phyloP scores from a whole-genome alignment of 1,284 basidiomycete species.

The Ganoderma sinense region DNA sequence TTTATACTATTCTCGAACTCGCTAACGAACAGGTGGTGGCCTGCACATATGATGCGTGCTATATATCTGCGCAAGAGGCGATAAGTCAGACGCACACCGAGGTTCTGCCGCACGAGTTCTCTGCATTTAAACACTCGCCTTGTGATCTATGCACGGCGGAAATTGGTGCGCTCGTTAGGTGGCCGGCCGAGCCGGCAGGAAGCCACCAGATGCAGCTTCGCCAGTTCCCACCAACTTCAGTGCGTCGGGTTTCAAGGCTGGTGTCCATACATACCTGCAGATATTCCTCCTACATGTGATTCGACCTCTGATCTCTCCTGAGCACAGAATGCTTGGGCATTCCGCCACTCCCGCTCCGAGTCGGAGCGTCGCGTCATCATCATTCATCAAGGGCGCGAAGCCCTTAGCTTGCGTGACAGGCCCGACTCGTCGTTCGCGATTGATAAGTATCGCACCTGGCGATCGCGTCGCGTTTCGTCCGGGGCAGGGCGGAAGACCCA shows the following conservation, averaged over 20 bases:
- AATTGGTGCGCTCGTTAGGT: not conserved
- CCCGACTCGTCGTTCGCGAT: conserved; percentile 2
- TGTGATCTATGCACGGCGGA: conserved; percentile 1
- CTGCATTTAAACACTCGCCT: not conserved
- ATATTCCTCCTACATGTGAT: not conserved
- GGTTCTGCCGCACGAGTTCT: conserved; percentile 10
- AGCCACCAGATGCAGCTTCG: not conserved
- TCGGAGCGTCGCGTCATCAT: conserved; percentile 20
- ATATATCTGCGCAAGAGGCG: not conserved
- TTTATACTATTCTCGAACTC: not conserved
- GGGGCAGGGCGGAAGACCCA: not conserved
- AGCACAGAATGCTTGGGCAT: not conserved
- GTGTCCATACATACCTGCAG: too few species aligned
- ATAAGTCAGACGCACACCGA: conserved; percentile 5
- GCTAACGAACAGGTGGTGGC: not conserved
- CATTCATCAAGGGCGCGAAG: not conserved
- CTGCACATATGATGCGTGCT: not conserved
- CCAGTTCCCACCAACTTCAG: not conserved
- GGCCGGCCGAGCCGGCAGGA: not conserved
- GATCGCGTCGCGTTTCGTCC: not conserved
- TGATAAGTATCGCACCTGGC: not conserved
- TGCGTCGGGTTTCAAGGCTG: not conserved
- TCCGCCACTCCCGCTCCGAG: conserved; percentile 18
- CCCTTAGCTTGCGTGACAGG: not conserved
- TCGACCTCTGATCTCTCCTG: not conserved